Conservation (phyloP, 1,284 basidiomycete species). For the Peniophora sp. region DNA sequence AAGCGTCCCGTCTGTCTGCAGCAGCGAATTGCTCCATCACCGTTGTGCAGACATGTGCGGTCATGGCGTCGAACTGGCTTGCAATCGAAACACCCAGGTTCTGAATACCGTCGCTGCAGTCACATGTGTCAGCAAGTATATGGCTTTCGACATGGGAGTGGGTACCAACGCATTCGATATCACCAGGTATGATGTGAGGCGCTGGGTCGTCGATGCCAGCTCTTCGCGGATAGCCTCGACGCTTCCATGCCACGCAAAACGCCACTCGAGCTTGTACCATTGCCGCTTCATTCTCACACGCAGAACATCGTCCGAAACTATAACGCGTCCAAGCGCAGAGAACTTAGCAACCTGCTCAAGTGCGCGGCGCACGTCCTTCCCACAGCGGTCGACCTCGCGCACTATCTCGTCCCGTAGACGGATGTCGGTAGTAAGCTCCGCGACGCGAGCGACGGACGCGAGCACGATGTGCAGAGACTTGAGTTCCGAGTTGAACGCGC, state of each 20-base stretch:
- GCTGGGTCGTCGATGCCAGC: not conserved
- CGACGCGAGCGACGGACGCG: not conserved
- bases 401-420: not conserved
- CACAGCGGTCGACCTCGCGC: not conserved
- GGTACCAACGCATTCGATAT: not conserved
- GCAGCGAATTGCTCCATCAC: no score
- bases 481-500: not conserved
- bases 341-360: not conserved
- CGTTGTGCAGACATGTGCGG: no score
- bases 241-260: not conserved
- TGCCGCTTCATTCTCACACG: not conserved
- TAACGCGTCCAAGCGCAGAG: not conserved
- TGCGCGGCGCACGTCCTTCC: not conserved
- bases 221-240: not conserved
- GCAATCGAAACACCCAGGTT: not conserved
- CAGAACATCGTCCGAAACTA: not conserved
- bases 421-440: not conserved
- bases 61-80: no score
- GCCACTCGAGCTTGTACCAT: not conserved
- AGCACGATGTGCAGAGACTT: not conserved
- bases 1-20: no score
- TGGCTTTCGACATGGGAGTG: not conserved
- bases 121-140: not conserved
- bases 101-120: not conserved
- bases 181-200: not conserved